phyloP scores from a whole-genome alignment of 169 alveolate species.

The Cryptosporidium ubiquitum region DNA sequence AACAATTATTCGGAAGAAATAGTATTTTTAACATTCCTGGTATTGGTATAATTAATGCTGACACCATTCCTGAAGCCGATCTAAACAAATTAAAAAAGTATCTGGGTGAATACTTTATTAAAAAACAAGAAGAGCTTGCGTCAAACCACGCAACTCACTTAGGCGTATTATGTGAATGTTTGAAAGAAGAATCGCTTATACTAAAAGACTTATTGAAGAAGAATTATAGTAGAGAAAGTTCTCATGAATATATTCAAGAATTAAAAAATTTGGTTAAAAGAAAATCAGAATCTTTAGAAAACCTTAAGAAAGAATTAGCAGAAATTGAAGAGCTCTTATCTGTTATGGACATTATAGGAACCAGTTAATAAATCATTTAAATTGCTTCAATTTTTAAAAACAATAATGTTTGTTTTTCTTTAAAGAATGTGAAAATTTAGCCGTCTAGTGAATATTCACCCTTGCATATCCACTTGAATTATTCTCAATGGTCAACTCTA shows the following conservation, averaged over 20 bases:
- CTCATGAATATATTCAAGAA: conserved; percentile 29
- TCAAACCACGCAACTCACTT: conserved; percentile 60
- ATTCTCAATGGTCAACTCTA: neutral
- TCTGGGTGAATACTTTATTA: conserved; percentile 32
- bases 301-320: conserved; percentile 18
- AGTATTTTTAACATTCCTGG: conserved; percentile 70
- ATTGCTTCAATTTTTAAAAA: neutral
- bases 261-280: conserved; percentile 25
- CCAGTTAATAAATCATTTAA: neutral
- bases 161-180: conserved; percentile 60
- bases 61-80: conserved; percentile 32
- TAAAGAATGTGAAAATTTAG: neutral
- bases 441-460: neutral
- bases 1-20: conserved; percentile 39
- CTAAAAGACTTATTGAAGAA: conserved; percentile 33
- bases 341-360: conserved; percentile 23
- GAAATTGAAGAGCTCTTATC: conserved; percentile 59
- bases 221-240: conserved; percentile 25
- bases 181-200: conserved; percentile 62
- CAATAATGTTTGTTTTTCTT: neutral
- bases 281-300: conserved; percentile 40
- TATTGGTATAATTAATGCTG: conserved; percentile 48
- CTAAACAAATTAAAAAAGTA: conserved; percentile 33
- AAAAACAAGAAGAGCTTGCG: conserved; percentile 68
- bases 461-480: neutral